Conservation (phyloP, 768 basidiomycete genomes). For the Multifurca ochricompacta region DNA sequence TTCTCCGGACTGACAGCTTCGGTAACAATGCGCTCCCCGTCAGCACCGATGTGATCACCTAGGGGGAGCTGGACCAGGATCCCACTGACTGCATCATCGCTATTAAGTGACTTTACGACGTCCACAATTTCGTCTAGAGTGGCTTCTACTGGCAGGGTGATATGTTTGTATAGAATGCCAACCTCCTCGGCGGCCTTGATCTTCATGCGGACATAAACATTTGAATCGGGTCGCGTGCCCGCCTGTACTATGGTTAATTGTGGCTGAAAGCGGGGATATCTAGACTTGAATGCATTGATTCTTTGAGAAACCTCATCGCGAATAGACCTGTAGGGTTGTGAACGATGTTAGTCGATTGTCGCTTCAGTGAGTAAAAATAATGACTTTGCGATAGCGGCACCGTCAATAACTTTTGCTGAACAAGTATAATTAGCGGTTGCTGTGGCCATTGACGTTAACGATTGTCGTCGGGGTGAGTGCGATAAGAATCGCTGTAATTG, state of each 20-base stretch:
- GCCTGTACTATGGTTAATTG: constrained; percentile 91
- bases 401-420: constrained; percentile 63
- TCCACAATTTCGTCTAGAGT: constrained; percentile 68
- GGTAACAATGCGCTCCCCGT: constrained; percentile 86
- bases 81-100: constrained; percentile 73
- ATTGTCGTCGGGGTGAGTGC: background rate
- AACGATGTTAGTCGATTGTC: constrained; percentile 7
- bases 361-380: constrained; percentile 22
- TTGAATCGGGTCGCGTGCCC: constrained; percentile 85
- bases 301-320: constrained; percentile 66
- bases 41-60: constrained; percentile 68
- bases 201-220: constrained; percentile 96
- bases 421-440: constrained; percentile 23
- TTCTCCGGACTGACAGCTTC: constrained; percentile 91
- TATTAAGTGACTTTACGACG: constrained; percentile 74
- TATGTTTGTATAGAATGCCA: constrained; percentile 80
- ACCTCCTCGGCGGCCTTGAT: constrained; percentile 90
- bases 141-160: constrained; percentile 62
- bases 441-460: constrained; percentile 25
- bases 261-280: constrained; percentile 83
- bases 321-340: constrained; percentile 52
- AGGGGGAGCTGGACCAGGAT: constrained; percentile 95
- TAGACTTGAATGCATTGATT: constrained; percentile 55
- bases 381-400: constrained; percentile 78
- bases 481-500: constrained; percentile 8